Base-by-base conservation (phyloP, 2,329 filamentous ascomycete genomes). In the Scedosporium apiospermum region DNA sequence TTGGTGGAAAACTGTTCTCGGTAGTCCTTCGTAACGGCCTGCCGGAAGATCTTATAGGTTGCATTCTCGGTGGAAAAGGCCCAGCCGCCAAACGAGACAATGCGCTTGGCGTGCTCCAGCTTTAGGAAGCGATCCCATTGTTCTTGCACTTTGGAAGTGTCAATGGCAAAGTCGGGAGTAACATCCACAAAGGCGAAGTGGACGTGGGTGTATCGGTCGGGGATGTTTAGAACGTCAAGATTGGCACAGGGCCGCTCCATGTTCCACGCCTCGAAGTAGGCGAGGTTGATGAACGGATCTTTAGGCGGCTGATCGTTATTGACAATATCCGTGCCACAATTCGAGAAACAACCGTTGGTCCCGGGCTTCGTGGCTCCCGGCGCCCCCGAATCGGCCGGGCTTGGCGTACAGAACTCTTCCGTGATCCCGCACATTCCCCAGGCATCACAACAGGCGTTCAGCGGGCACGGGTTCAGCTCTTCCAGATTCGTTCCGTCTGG, bases 381-480 rank as follows among this genome's bases (percentile, higher is more conserved):
- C 34, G 57, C 57, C 27, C 57, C 63, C 14, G 67, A 71, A n/a
- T 64, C 51, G 10, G 61, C 66, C 10, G 64, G 64, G 3, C 65
- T 62, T 3, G 67, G 62, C 16, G 67, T 71, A 67, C 79, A 82
- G 65, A 80, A 80, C 14, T 77, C 77, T 26, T 53, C 65, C 0
- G 76, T 77, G 1, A 72, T 72, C 4, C 79, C 79, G 26, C 80
- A 82, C 58, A 77, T 71, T 0, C 79, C 80, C 70, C 75, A 78
- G 44, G 71, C 69, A 63, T 76, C 65, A 63, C 71, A 71, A 63
- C 69, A 72, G 7, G 68, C 67, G 4, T 72, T 71, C 0, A 72
- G 63, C 1, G 67, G 69, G 27, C 72, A 74, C 0, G 68, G 70
- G 57, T 71, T 73, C 3, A 73, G 60, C 6, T 62, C n/a, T 63